Percentiles rank a stretch among this genome's conserved stretches.
Conservation (phyloP, 306 rosid genomes). For the Coriaria nepalensis region DNA sequence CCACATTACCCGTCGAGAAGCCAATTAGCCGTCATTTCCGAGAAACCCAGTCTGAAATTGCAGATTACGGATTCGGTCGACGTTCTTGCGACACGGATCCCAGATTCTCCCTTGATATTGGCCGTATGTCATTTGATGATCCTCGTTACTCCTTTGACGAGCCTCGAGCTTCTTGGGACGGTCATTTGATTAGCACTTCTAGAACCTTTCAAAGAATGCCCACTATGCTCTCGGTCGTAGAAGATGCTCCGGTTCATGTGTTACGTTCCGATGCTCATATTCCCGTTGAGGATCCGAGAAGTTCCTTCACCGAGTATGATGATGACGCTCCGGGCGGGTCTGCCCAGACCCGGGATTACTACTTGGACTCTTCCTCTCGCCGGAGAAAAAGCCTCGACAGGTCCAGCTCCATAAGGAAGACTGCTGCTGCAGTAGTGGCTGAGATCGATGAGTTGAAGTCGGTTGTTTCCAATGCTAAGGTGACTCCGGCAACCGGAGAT, state of each 20-base stretch:
- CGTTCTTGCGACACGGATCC: constrained; percentile 98
- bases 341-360: constrained; percentile 70
- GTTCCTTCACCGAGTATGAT: constrained; percentile 28
- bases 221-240: constrained; percentile 81
- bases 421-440: constrained; percentile 91
- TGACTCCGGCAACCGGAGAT: constrained; percentile 47
- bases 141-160: constrained; percentile 86
- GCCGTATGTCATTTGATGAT: constrained; percentile 70
- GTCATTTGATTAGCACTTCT: constrained; percentile 39
- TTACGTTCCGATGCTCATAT: constrained; percentile 57
- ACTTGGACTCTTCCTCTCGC: constrained; percentile 57
- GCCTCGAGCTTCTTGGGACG: constrained; percentile 98
- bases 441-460: constrained; percentile 79
- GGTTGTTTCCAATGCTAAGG: constrained; percentile 61
- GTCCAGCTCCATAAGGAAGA: constrained; percentile 77
- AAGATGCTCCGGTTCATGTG: constrained; percentile 78
- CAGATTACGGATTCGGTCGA: constrained; percentile 91
- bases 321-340: constrained; percentile 68
- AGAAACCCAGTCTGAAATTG: constrained; percentile 98
- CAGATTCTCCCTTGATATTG: constrained; percentile 74
- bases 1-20: constrained; percentile 83
- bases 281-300: constrained; percentile 62
- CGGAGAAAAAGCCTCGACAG: constrained; percentile 85
- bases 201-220: constrained; percentile 70
- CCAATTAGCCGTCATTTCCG: constrained; percentile 84